Evolutionary conservation across 2,329 filamentous ascomycete species (phyloP), one percentile per base, ranked within the genome.

Genomic region (Fusarium chuoi): DNA sequence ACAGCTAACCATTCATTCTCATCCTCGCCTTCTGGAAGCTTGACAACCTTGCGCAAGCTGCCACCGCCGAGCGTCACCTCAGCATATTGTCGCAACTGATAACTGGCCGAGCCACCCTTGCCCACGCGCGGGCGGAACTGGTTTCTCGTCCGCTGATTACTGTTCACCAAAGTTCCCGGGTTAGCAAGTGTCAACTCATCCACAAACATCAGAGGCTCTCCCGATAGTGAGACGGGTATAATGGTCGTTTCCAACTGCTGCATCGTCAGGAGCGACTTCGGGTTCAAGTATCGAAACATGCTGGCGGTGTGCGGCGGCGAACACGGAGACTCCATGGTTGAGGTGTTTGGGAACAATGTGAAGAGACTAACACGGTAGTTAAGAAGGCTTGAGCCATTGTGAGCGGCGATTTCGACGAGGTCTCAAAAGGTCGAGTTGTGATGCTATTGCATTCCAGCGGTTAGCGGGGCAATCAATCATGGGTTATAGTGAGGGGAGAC

Each of bases 1-100:
- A 99, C 96, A 35, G 96, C 96, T 70, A 99, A 85, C 96, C 96
- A 99, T 84, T 99, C 96, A 81, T 98, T 97, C 85, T 97, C 89
- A 81, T 99, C 96, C 82, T 99, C 96, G 67, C 97, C 96, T 81
- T 99, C 97, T 20, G 97, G 96, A 70, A 99, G 87, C 87, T 96
- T 97, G 76, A 99, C 96, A 35, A 97, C 95, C 86, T 99, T 98
- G 79, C 95, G 91, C 84, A 99, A 85, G 84, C 95, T 98, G 55
- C 96, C 96, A 77, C 94, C 97, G 41, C 96, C 96, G 42, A 99
- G 88, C 17, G 96, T 99, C 51, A 97, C 96, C 83, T 99, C 97
- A 59, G 96, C 96, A 88, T 98, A 99, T 83, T 99, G 96, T 83
- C 96, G 93, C 77, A 99, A 88, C 84, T 98, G 96, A 86, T 97